Evolutionary conservation across 2,329 filamentous ascomycete genomes (phyloP).

Genomic region (Aspergillus sp.): DNA sequence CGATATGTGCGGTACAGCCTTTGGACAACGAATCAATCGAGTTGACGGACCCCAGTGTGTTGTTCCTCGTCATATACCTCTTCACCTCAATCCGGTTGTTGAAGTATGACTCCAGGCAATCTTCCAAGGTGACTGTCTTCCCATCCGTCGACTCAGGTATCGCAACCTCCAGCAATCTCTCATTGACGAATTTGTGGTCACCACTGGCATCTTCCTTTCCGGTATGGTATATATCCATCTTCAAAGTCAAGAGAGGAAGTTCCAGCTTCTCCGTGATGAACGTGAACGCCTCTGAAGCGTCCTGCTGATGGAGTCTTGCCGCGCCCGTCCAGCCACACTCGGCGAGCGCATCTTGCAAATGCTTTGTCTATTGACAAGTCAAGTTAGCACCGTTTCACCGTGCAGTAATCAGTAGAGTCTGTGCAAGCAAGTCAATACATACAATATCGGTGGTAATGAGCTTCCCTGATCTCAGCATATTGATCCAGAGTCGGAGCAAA

Average conservation of each 20-base stretch:
- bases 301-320: conserved; percentile 69
- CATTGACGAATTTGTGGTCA: conserved; percentile 91
- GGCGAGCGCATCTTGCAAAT: conserved; percentile 71
- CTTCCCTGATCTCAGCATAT: conserved; percentile 74
- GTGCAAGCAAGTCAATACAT: conserved; percentile 13
- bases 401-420: conserved; percentile 2
- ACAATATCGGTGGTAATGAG: conserved; percentile 80
- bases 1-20: conserved; percentile 30
- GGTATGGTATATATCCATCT: conserved; percentile 90
- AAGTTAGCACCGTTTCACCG: background rate
- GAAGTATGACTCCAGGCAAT: conserved; percentile 89
- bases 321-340: conserved; percentile 87
- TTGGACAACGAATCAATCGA: conserved; percentile 31
- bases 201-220: conserved; percentile 73
- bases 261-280: conserved; percentile 89
- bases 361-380: conserved; percentile 52
- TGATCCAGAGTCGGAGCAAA: conserved; percentile 81
- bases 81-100: conserved; percentile 87
- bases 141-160: conserved; percentile 61
- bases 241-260: conserved; percentile 75
- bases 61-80: conserved; percentile 57
- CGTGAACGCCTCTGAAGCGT: conserved; percentile 89
- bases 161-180: conserved; percentile 79
- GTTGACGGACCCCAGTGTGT: conserved; percentile 43
- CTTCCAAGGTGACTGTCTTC: conserved; percentile 68